Base-by-base conservation (phyloP, 2,329 filamentous ascomycete species). In the Periconia digitata region DNA sequence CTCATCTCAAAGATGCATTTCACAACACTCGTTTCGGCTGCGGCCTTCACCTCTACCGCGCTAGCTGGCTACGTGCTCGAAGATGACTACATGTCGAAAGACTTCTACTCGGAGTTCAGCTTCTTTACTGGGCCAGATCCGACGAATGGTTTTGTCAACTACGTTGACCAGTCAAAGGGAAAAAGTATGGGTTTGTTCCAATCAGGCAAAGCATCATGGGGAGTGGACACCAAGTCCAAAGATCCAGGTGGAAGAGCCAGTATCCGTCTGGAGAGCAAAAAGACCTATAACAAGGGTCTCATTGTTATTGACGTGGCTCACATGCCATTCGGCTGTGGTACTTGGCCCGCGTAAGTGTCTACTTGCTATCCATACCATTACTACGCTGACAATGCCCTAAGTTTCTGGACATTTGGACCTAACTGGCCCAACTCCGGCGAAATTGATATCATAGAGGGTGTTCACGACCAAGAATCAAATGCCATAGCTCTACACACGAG, bases 311-410 rank as follows among this genome's bases (percentile, higher is more conserved):
- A 81, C 56, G 69, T 81, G 43, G 70, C 69, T 21, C 79, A 81
- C 51, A 79, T 80, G 67, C 79, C 79, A 1, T 72, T 70, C 8
- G 75, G 74, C 24, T 79, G 74, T 51, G 79, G 79, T 17, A 73
- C 74, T 12, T 82, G 79, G 79, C 77, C 78, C 24, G 78, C 79
- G 56, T 66, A 57, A 43, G 63, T 59, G 29, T n/a, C 21, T 34
- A 40, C 38, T 1, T 10, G 10, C 13, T 17, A 17, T 23, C 8
- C 6, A n/a, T 3, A 3, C 23, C 16, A 16, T 17, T 36, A 22
- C 6, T 2, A 32, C n/a, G 36, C 53, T 63, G 27, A 62, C 43
- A 47, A 3, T n/a, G 5, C 18, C 5, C 23, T 10, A 23, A 67
- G 63, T 7, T 68, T 68, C 49, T 69, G 65, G 65, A 67, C 62